These are phyloP conservation scores for Meredithiella fracta DNA, from an alignment of 2,329 filamentous ascomycete genomes.

Conservation along the genomic window DNA sequence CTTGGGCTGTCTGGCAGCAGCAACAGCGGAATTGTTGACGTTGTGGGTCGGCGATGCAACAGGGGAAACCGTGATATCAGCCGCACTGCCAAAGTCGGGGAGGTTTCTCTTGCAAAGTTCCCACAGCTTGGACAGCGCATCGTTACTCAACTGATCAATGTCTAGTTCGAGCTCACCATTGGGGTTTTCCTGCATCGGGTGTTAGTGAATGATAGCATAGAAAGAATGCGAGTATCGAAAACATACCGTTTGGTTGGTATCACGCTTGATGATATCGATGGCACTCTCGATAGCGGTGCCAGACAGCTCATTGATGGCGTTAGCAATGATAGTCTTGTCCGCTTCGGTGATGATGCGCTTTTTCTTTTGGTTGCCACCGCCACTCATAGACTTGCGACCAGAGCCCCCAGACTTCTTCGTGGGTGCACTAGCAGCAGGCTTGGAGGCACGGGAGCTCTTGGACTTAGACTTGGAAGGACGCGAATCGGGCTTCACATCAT, in stretches of 20 bases:
- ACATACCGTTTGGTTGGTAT: conserved; percentile 60
- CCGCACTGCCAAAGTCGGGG: conserved; percentile 21
- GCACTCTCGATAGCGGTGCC: conserved; percentile 63
- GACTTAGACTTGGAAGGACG: conserved; percentile 42
- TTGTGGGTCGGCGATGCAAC: conserved; percentile 18
- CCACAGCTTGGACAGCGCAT: conserved; percentile 37
- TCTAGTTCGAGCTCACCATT: conserved; percentile 43
- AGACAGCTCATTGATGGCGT: conserved; percentile 66
- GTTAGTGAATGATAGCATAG: conserved; percentile 8
- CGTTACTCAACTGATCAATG: conserved; percentile 39
- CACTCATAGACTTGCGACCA: conserved; percentile 22
- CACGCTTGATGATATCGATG: conserved; percentile 77
- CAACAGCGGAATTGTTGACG: conserved; percentile 15
- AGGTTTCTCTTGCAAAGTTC: conserved; percentile 29
- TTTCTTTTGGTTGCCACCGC: conserved; percentile 22
- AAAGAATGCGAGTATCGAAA: conserved; percentile 18
- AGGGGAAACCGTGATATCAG: neutral
- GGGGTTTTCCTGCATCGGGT: conserved; percentile 34
- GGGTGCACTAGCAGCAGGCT: conserved; percentile 19
- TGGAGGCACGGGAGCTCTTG: conserved; percentile 29
- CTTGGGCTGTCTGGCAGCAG: conserved; percentile 27
- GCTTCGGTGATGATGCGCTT: conserved; percentile 47
- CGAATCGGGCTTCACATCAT: conserved; percentile 31
- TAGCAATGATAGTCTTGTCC: conserved; percentile 85
- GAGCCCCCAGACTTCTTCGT: conserved; percentile 28